Evolutionary conservation across 2,329 filamentous ascomycete species (phyloP).

Genomic region (Penicillium occitanis): DNA sequence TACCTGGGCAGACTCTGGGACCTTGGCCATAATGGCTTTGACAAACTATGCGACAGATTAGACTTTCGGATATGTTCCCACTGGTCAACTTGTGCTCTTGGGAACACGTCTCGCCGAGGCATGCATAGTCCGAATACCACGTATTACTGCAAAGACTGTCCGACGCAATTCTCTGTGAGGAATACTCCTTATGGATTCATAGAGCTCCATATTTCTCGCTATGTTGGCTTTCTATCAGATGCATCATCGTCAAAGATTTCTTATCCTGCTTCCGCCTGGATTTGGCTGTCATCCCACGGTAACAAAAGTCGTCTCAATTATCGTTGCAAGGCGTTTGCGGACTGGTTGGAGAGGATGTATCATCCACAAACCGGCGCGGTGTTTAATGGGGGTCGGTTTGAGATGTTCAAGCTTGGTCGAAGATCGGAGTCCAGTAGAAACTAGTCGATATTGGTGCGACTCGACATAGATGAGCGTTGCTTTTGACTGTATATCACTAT

Average conservation of each 20-base stretch:
- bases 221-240: background rate
- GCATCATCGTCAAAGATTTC: background rate
- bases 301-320: background rate
- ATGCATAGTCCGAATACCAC: background rate
- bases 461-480: background rate
- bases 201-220: conserved; percentile 12
- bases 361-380: conserved; percentile 14
- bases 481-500: background rate
- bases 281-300: background rate
- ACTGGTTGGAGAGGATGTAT: conserved; percentile 12
- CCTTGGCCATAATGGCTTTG: background rate
- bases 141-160: background rate
- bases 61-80: conserved; percentile 10
- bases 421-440: background rate
- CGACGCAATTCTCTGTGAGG: background rate
- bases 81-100: background rate
- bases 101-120: background rate
- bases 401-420: conserved; percentile 8
- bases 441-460: background rate
- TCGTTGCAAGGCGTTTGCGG: conserved; percentile 2
- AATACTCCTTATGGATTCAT: conserved; percentile 7
- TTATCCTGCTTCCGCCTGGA: background rate
- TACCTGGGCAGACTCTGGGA: conserved; percentile 14
- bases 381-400: conserved; percentile 10
- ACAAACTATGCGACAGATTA: conserved; percentile 1